Evolutionary conservation across 352 stramenopile genomes (phyloP), one percentile per base, ranked within the genome.

Genomic region (Phytophthora niederhauseri): DNA sequence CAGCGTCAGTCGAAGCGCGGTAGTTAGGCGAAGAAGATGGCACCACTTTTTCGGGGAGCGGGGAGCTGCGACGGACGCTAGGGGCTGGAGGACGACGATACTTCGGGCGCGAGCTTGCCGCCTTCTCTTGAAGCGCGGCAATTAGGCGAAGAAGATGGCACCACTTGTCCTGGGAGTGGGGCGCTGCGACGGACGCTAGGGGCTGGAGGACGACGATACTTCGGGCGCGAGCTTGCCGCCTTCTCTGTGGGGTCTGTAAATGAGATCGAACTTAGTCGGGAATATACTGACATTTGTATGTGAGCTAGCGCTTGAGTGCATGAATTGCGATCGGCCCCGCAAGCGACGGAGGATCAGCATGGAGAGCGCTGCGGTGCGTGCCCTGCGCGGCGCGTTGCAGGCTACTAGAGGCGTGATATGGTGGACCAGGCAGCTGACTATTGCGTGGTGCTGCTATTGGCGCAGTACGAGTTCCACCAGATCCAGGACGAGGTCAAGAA

Each of bases 401-500:
- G 2, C 7, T 48, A 3, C 1, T 15, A 26, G 61, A 34, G 0
- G 24, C 6, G 38, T 60, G 34, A 20, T 45, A 41, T 30, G 48
- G 9, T 17, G 24, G 55, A 46, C 1, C 6, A 51, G 24, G 17
- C 30, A 41, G 4, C 24, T 73, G n/a, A 48, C 38, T 51, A 2
- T 22, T 46, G 19, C 24, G 9, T 61, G 36, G 26, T 43, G 3
- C 22, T 19, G 6, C 64, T 8, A 26, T 6, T 72, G 53, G 26
- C 45, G 45, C 50, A 94, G 85, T 97, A 97, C 65, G 77, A 86
- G 62, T 97, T 97, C 73, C 79, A 82, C 58, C 77, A 81, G 62
- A 95, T 97, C 64, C 87, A 97, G 70, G 81, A 85, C 53, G 89
- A 97, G 66, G 89, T 94, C 66, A 95, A 97, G 78, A 90, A 92